Conservation (phyloP, 169 alveolate genomes). For the Plasmodium vinckei region DNA sequence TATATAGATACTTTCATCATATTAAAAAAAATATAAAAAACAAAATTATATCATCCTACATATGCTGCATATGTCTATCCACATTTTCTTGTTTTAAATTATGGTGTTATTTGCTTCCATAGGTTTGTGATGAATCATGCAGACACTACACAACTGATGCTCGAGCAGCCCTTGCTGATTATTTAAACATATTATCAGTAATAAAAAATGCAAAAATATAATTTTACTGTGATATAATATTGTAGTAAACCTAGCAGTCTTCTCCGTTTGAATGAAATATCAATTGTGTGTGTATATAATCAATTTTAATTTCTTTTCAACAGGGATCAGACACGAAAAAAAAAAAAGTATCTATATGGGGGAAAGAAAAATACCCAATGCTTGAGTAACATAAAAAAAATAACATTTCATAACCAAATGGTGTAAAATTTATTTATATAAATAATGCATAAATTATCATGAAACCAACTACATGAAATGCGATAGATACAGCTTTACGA, state of each 20-base stretch:
- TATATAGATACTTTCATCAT: constrained; percentile 85
- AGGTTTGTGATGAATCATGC: constrained; percentile 73
- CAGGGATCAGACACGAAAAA: constrained; percentile 55
- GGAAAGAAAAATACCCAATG: constrained; percentile 70
- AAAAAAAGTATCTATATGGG: constrained; percentile 71
- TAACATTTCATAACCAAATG: not conserved
- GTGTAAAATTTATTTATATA: not conserved
- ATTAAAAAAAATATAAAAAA: not conserved
- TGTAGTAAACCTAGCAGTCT: not conserved
- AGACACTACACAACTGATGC: constrained; percentile 68
- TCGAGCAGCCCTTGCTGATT: constrained; percentile 66
- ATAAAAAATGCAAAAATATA: constrained; percentile 7
- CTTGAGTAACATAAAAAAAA: constrained; percentile 41
- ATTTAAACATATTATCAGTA: constrained; percentile 68
- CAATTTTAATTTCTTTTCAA: not conserved
- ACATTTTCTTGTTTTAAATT: not conserved
- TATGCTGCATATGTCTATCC: not conserved
- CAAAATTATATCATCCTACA: too few relatives aligned
- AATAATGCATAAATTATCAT: not conserved
- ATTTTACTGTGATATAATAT: not conserved
- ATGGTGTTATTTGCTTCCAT: not conserved
- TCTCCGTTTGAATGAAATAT: not conserved
- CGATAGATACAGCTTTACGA: not conserved
- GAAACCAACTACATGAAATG: too few relatives aligned
- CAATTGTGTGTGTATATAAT: not conserved